phyloP scores from a whole-genome alignment of 768 basidiomycete species.

The Chalciporus pseudorubinellus region DNA sequence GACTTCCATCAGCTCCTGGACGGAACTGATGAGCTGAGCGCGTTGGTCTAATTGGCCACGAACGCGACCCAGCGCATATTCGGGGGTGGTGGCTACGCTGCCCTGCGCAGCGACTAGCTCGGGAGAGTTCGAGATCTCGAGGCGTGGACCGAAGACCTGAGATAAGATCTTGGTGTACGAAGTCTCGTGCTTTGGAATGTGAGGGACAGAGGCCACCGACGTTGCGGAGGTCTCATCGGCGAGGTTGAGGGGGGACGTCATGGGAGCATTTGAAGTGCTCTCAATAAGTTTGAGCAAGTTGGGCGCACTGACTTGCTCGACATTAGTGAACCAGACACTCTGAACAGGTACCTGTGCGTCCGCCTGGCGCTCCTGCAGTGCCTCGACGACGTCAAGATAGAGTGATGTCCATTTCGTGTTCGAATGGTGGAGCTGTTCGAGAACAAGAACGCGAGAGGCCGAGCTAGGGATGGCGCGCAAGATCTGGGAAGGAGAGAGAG shows the following conservation, averaged over 20 bases:
- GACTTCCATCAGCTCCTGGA: slow-evolving; percentile 63
- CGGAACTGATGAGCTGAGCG: slow-evolving; percentile 57
- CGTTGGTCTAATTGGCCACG: slow-evolving; percentile 79
- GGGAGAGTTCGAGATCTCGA: slow-evolving; percentile 86
- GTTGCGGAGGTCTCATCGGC: slow-evolving; percentile 35
- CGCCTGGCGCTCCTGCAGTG: slow-evolving; percentile 58
- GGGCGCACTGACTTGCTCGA: slow-evolving; percentile 33
- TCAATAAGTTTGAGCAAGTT: slow-evolving; percentile 56
- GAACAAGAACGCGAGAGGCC: slow-evolving; percentile 66
- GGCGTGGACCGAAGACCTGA: slow-evolving; percentile 73
- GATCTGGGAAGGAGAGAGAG: slow-evolving; percentile 58
- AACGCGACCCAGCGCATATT: slow-evolving; percentile 91
- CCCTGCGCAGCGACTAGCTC: slow-evolving; percentile 68
- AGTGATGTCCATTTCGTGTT: slow-evolving; percentile 85
- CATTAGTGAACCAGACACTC: slow-evolving; percentile 60
- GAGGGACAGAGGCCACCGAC: slow-evolving; percentile 39
- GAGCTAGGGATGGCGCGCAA: slow-evolving; percentile 58
- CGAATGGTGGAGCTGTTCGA: slow-evolving; percentile 78
- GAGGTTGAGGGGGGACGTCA: slow-evolving; percentile 47
- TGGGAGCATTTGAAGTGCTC: slow-evolving; percentile 35
- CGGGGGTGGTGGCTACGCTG: slow-evolving; percentile 80
- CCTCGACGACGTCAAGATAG: slow-evolving; percentile 76
- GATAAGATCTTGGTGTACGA: slow-evolving; percentile 88
- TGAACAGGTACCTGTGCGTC: slow-evolving; percentile 54
- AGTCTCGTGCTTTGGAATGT: slow-evolving; percentile 86